phyloP scores from a whole-genome alignment of 176 grass and related monocot genomes.

The Stipa capillata region DNA sequence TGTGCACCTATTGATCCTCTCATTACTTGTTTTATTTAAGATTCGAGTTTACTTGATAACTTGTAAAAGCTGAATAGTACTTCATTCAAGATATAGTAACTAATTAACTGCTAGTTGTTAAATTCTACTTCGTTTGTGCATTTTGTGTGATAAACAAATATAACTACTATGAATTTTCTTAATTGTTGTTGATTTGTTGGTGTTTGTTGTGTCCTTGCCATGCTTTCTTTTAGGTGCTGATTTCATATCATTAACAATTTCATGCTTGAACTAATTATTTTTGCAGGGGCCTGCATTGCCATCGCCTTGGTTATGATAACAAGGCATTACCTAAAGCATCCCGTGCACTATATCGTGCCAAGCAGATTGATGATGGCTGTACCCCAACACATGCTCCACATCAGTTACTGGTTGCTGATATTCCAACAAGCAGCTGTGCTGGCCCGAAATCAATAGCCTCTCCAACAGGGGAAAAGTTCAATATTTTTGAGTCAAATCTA shows the following conservation, averaged over 20 bases:
- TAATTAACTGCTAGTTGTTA: neutral
- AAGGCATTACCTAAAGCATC: slow-evolving; percentile 57
- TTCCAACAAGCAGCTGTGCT: slow-evolving; percentile 25
- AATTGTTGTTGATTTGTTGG: slow-evolving; percentile 12
- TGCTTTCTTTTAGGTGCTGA: neutral
- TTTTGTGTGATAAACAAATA: slow-evolving; percentile 7
- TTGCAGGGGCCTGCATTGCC: slow-evolving; percentile 72
- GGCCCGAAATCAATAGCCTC: slow-evolving; percentile 8
- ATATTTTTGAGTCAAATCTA: neutral
- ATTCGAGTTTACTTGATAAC: neutral
- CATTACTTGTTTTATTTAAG: neutral
- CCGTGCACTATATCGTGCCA: slow-evolving; percentile 30
- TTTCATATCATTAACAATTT: neutral
- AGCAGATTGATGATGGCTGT: slow-evolving; percentile 11
- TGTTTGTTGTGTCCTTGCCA: neutral
- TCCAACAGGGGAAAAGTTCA: slow-evolving; percentile 9
- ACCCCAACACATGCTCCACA: slow-evolving; percentile 3
- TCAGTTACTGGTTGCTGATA: slow-evolving; percentile 26
- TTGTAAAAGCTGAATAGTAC: neutral
- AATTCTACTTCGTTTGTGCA: neutral
- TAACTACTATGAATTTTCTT: neutral
- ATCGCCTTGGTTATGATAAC: slow-evolving; percentile 81
- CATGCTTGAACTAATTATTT: slow-evolving; percentile 9
- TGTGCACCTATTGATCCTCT: slow-evolving; percentile 1
- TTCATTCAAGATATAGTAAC: neutral